Base-by-base conservation (phyloP, 495 filamentous ascomycete genomes). In the Umbilicaria muhlenbergii region DNA sequence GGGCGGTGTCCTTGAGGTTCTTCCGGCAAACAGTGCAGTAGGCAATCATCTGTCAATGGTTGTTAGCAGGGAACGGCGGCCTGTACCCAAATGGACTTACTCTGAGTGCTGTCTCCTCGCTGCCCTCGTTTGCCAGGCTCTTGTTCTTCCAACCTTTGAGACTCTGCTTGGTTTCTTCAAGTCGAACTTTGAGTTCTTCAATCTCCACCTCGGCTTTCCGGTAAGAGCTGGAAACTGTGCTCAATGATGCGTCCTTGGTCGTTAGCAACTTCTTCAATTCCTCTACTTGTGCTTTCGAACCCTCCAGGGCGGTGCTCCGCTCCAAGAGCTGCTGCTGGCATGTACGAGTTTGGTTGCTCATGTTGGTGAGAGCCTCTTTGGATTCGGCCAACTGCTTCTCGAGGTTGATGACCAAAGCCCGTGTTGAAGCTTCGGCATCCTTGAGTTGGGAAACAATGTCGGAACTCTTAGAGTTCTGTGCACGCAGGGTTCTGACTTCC, bases 381-480 rank as follows among this genome's bases (percentile, higher is more conserved):
- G 81, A 63, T 58, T 95, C 86, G 33, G 75, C 78, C 36, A 83
- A 58, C 56, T 95, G 86, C 65, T 94, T 93, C 62, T 98, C 92
- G 41, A 94, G 67, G 49, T 83, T 91, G 43, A 74, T 71, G n/a
- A 88, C 61, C 13, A 92, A 62, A 8, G 64, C 75, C 51, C 57
- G 68, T 17, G 62, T 69, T 19, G 63, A 56, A 34, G 63, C 55
- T 53, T 95, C 92, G 2, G 85, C 75, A 34, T 96, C 88, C 68
- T 96, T 96, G 42, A 95, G 68, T 45, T 91, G 80, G 1, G 84
- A 72, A 31, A 98, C 86, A 49, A 96, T 91, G 54, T 96, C 92
- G 1, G 85, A 88, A 38, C 83, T 89, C 65, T 91, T 91, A 4
- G 72, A 68, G 56, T 88, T 93, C 59, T 95, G 87, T 44, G 73